Conservation (phyloP, 2,329 filamentous ascomycete genomes). For the Whalleya microplaca region DNA sequence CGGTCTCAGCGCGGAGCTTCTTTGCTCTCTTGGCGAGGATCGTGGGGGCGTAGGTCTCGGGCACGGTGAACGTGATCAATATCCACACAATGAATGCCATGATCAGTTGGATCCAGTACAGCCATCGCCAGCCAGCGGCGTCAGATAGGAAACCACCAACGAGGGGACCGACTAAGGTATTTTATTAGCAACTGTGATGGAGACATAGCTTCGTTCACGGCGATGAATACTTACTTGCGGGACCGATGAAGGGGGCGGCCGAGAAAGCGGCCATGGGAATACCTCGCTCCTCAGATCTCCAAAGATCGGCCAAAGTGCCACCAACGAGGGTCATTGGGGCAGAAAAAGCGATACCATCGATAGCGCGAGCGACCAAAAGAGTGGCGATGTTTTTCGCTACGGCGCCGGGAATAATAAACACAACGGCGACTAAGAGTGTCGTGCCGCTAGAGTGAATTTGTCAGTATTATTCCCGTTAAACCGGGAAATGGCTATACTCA, state of each 20-base stretch:
- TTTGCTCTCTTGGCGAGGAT: conserved; percentile 72
- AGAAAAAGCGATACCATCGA: conserved; percentile 83
- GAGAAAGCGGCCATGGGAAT: conserved; percentile 87
- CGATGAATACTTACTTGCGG: conserved; percentile 56
- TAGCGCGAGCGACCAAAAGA: conserved; percentile 73
- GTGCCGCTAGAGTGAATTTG: conserved; percentile 40
- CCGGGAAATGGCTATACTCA: conserved; percentile 1
- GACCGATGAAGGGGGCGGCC: conserved; percentile 81
- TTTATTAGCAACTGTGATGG: conserved; percentile 10
- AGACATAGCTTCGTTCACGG: background rate
- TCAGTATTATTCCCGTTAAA: background rate
- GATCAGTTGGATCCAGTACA: conserved; percentile 88
- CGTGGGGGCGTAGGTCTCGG: conserved; percentile 84
- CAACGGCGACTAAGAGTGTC: conserved; percentile 70
- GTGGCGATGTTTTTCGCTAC: conserved; percentile 77
- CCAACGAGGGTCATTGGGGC: conserved; percentile 87
- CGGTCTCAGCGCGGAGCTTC: conserved; percentile 71
- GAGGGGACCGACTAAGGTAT: conserved; percentile 64
- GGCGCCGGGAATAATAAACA: conserved; percentile 82
- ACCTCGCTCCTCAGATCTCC: conserved; percentile 80
- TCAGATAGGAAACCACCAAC: conserved; percentile 77
- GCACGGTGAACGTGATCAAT: conserved; percentile 84
- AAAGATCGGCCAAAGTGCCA: conserved; percentile 82
- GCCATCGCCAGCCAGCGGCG: conserved; percentile 75
- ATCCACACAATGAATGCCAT: conserved; percentile 70